Conservation (phyloP, 345 rosid species). For the Pelargonium nanum region DNA sequence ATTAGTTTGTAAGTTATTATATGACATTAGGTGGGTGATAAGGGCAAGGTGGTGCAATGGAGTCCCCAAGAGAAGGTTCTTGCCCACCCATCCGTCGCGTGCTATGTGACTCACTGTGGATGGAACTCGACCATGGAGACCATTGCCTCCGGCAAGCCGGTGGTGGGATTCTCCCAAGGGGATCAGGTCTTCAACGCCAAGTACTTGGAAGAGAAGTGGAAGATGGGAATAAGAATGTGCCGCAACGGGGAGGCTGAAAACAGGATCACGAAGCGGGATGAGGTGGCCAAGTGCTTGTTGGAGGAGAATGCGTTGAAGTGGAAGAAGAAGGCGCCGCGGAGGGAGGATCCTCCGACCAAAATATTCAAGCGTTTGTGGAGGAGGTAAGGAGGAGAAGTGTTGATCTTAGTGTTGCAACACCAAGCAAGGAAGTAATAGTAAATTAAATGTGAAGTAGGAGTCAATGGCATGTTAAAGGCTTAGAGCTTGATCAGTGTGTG, state of each 20-base stretch:
- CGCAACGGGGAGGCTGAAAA: conserved; percentile 56
- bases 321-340: conserved; percentile 21
- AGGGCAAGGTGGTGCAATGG: conserved; percentile 60
- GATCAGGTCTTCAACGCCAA: conserved; percentile 76
- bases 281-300: conserved; percentile 50
- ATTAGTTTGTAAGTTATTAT: too few species aligned
- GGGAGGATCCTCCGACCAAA: conserved; percentile 37
- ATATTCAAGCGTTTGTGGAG: conserved; percentile 31
- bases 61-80: conserved; percentile 70
- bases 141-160: conserved; percentile 48
- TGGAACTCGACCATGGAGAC: conserved; percentile 90
- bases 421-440: too few species aligned
- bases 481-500: too few species aligned
- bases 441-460: too few species aligned
- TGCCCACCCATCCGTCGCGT: conserved; percentile 52
- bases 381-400: conserved; percentile 22
- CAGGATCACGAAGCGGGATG: conserved; percentile 46
- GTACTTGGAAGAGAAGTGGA: conserved; percentile 51
- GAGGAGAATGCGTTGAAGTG: conserved; percentile 26
- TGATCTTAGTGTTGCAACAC: not conserved
- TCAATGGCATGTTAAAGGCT: too few species aligned
- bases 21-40: conserved; percentile 42
- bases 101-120: conserved; percentile 81
- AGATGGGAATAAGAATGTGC: conserved; percentile 54
- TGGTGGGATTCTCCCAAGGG: conserved; percentile 71